Evolutionary conservation across 1,284 basidiomycete genomes (phyloP).

Genomic region (Tilletia indica): DNA sequence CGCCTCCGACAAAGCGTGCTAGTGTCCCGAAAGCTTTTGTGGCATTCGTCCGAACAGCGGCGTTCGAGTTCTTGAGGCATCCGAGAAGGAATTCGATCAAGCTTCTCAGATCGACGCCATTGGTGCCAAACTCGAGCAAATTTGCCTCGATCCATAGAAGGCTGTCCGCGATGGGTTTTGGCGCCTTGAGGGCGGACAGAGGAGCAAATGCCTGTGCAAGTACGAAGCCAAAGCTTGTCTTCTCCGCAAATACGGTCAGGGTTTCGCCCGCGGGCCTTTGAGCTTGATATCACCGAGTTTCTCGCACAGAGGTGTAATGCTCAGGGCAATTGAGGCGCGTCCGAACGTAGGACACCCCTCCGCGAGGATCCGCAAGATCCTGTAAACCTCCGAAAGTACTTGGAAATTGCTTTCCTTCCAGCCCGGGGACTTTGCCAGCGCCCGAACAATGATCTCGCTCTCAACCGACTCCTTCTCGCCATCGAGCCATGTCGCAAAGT

Average conservation of each 20-base stretch:
- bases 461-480: constrained; percentile 70
- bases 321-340: constrained; percentile 78
- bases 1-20: constrained; percentile 83
- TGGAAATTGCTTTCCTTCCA: constrained; percentile 99
- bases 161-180: constrained; percentile 92
- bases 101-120: constrained; percentile 76
- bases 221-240: constrained; percentile 90
- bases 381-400: constrained; percentile 54
- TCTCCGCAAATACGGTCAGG: constrained; percentile 78
- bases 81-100: constrained; percentile 88
- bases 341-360: constrained; percentile 79
- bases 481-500: constrained; percentile 80
- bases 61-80: constrained; percentile 88
- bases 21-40: constrained; percentile 89
- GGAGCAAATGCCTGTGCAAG: constrained; percentile 68
- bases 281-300: constrained; percentile 96
- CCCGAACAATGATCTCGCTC: constrained; percentile 84
- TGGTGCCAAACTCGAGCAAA: constrained; percentile 87
- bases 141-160: constrained; percentile 84
- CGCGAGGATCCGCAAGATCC: constrained; percentile 65
- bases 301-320: constrained; percentile 81
- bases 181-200: constrained; percentile 67
- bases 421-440: constrained; percentile 82
- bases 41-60: constrained; percentile 87
- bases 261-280: constrained; percentile 94